Base-by-base conservation (phyloP, 306 rosid species). In the Begonia peltatifolia region DNA sequence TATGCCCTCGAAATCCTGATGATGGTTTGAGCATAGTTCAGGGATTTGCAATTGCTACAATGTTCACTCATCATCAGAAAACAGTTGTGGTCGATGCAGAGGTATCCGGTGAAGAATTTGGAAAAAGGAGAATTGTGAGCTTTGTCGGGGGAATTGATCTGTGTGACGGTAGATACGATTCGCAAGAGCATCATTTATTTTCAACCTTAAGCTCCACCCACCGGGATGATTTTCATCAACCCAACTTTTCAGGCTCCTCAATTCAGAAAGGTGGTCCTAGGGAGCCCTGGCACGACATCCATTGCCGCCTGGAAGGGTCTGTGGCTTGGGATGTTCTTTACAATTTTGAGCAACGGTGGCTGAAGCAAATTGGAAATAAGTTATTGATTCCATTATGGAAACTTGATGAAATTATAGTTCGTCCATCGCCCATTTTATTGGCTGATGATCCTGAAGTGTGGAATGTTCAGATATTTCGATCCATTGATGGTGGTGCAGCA, bases 281-380 rank as follows among this genome's bases (percentile, higher is more conserved):
- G 70, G 95, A 85, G 72, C 97, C 95, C 6, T 85, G 97, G 94
- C 94, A 90, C 75, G 97, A 90, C 51, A 79, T 85, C 61, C 95
- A 90, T 46, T 78, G 95, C 74, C 68, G 64, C 47, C 67, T 89
- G 17, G 94, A 85, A 74, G 97, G 95, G 3, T 69, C 74, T 2
- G 59, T 74, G 63, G 95, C 97, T 52, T 78, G 90, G 90, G 95
- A 89, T 71, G 90, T 89, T 20, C 41, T 85, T 50, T 18, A 50
- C 72, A 90, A 90, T 62, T 90, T 90, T 58, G 73, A 83, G 64
- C 94, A 83, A 42, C 74, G 97, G 61, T 89, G 95, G 95, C 61
- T 55, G 53, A 83, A 68, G 66, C 85, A 85, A 56, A 79, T 62
- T 25, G 80, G 94, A 25, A 64, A 54, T 12, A 49, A 44, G 43